These are phyloP conservation scores for Sporisorium reilianum DNA, from an alignment of 1,284 basidiomycete genomes.

Conservation along the genomic window DNA sequence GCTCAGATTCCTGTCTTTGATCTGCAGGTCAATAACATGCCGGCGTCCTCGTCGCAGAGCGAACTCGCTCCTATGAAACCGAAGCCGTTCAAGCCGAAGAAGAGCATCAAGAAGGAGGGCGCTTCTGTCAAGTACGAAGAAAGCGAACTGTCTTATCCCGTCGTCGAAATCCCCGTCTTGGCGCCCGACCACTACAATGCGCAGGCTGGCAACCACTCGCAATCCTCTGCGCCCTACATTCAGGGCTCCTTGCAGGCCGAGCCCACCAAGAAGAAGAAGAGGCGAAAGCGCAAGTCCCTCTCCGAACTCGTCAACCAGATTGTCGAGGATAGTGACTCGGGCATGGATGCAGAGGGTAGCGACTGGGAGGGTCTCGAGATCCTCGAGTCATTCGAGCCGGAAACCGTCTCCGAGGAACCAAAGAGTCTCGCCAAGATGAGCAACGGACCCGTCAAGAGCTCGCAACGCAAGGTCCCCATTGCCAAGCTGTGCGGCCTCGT, in stretches of 20 bases:
- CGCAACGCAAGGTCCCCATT: conserved; percentile 71
- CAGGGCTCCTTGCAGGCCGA: background rate
- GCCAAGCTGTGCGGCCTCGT: conserved; percentile 80
- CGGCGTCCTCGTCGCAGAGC: background rate
- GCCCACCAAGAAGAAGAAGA: conserved; percentile 27
- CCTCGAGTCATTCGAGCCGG: conserved; percentile 21
- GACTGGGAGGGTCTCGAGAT: conserved; percentile 52
- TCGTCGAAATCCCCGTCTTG: conserved; percentile 8
- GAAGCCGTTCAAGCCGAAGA: conserved; percentile 12
- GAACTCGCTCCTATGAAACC: background rate
- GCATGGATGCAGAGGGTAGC: conserved; percentile 48
- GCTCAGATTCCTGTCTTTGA: conserved; percentile 9
- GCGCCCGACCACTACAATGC: background rate
- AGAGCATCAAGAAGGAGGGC: conserved; percentile 17
- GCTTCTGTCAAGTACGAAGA: conserved; percentile 15
- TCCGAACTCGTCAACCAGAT: conserved; percentile 39
- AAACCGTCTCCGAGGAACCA: conserved; percentile 11
- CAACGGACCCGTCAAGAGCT: conserved; percentile 48
- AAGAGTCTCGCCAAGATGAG: conserved; percentile 40
- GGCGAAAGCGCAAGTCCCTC: conserved; percentile 23
- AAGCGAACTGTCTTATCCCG: conserved; percentile 7
- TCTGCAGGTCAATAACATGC: conserved; percentile 8
- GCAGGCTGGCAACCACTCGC: background rate
- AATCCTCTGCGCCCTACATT: background rate
- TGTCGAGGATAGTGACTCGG: conserved; percentile 48